Evolutionary conservation across 805 yeast genomes (phyloP).

Genomic region (Starmerella riodocensis): DNA sequence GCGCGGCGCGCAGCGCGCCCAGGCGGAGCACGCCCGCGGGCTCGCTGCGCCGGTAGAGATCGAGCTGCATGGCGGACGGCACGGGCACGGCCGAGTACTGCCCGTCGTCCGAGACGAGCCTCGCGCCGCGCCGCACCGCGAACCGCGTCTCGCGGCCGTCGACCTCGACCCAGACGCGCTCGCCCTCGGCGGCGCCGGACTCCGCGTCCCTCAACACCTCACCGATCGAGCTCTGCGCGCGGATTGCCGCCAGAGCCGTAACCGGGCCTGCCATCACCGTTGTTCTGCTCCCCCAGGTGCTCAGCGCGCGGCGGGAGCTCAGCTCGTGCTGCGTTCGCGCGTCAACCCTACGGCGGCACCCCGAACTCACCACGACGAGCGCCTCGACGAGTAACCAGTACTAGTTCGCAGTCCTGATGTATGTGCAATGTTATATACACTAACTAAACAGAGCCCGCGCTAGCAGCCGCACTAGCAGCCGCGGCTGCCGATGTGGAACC

Average conservation of each 20-base stretch:
- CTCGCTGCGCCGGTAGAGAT: conserved; percentile 4
- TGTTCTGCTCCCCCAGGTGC: neutral
- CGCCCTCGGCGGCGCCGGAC: conserved; percentile 22
- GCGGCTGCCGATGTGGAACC: conserved; percentile 26
- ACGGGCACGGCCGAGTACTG: conserved; percentile 16
- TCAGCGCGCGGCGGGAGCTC: too few species aligned
- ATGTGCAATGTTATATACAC: too few species aligned
- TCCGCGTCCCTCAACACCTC: conserved; percentile 34
- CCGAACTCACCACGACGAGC: too few species aligned
- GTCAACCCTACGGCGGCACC: too few species aligned
- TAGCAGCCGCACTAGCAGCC: too few species aligned
- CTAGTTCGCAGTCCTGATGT: too few species aligned
- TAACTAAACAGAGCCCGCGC: too few species aligned
- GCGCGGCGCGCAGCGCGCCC: conserved; percentile 1
- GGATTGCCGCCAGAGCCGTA: conserved; percentile 17
- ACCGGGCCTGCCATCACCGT: neutral
- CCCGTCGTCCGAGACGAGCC: conserved; percentile 11
- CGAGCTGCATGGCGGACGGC: conserved; percentile 14
- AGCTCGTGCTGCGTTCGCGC: too few species aligned
- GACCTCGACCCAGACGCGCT: conserved; percentile 33
- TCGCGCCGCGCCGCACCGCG: conserved; percentile 13
- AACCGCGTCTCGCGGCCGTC: conserved; percentile 14
- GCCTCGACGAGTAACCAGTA: too few species aligned
- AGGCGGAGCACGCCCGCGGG: conserved; percentile 3
- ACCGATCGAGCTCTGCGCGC: conserved; percentile 36